Conservation (phyloP, 1,139 yeast species). For the Debaryomyces udenii region DNA sequence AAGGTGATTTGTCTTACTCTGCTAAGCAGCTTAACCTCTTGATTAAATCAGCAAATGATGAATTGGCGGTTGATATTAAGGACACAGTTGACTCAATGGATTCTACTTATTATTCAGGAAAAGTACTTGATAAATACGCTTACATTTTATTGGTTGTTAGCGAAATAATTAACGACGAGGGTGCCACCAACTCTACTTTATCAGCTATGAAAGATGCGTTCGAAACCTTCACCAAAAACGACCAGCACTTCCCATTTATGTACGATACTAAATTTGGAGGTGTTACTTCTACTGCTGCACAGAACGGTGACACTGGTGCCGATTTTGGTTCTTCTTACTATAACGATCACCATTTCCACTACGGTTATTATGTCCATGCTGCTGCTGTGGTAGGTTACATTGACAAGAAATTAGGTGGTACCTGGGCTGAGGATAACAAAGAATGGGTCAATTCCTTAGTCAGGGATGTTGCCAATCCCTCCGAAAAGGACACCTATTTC, state of each 20-base stretch:
- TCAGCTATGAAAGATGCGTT: conserved; percentile 56
- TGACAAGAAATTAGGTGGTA: conserved; percentile 60
- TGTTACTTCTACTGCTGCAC: conserved; percentile 63
- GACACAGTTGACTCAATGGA: conserved; percentile 51
- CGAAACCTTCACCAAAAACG: conserved; percentile 49
- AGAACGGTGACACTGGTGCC: conserved; percentile 46
- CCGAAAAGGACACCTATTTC: conserved; percentile 60
- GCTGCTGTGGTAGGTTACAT: conserved; percentile 74
- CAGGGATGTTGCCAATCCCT: conserved; percentile 80
- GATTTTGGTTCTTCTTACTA: conserved; percentile 68
- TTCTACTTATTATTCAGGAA: conserved; percentile 68
- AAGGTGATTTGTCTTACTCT: conserved; percentile 44
- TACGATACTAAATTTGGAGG: conserved; percentile 73
- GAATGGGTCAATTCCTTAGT: conserved; percentile 67
- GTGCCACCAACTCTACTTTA: conserved; percentile 51
- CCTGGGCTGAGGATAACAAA: conserved; percentile 67
- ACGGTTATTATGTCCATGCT: conserved; percentile 76
- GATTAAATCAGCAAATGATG: conserved; percentile 58
- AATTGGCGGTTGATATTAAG: conserved; percentile 58
- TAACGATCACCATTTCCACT: conserved; percentile 83
- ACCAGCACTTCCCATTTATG: conserved; percentile 60
- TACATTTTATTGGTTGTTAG: conserved; percentile 65
- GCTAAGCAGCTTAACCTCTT: conserved; percentile 53
- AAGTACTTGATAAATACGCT: conserved; percentile 75
- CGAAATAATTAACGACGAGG: conserved; percentile 59